Conservation (phyloP, 2,329 filamentous ascomycete species). For the Verticillium isaacii region DNA sequence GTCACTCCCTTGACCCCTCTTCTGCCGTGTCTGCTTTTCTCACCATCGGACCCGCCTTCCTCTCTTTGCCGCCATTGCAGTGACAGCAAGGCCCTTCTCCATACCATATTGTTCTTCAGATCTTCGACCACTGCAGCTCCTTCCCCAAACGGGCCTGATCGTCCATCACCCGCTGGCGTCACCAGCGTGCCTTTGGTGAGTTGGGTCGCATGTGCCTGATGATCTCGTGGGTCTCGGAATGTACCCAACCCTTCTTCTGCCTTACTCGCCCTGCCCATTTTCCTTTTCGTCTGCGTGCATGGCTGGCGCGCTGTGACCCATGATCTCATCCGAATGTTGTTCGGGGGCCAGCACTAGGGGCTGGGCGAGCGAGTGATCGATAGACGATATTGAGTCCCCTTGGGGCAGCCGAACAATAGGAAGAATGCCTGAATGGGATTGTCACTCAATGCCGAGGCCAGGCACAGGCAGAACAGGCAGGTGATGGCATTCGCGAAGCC, state of each 20-base stretch:
- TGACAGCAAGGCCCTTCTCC: background rate
- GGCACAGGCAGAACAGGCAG: background rate
- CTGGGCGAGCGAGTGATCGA: background rate
- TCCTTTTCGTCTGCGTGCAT: background rate
- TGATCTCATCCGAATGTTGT: constrained; percentile 1
- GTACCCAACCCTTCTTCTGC: background rate
- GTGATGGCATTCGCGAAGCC: background rate
- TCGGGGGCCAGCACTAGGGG: background rate
- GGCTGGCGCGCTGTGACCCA: background rate
- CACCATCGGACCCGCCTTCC: background rate
- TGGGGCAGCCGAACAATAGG: background rate
- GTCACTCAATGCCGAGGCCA: background rate
- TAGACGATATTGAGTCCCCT: background rate
- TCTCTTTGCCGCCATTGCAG: background rate
- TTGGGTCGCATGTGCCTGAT: background rate
- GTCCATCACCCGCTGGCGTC: constrained; percentile 12
- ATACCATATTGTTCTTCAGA: background rate
- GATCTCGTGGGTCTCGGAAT: constrained; percentile 7
- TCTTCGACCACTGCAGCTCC: background rate
- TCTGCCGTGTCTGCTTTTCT: constrained; percentile 3
- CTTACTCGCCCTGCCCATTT: background rate
- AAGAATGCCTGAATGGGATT: background rate
- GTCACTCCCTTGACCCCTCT: constrained; percentile 2
- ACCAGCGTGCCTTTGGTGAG: constrained; percentile 2
- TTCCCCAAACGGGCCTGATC: constrained; percentile 3